Conservation (phyloP, 2,329 filamentous ascomycete species). For the Neonectria faginata region DNA sequence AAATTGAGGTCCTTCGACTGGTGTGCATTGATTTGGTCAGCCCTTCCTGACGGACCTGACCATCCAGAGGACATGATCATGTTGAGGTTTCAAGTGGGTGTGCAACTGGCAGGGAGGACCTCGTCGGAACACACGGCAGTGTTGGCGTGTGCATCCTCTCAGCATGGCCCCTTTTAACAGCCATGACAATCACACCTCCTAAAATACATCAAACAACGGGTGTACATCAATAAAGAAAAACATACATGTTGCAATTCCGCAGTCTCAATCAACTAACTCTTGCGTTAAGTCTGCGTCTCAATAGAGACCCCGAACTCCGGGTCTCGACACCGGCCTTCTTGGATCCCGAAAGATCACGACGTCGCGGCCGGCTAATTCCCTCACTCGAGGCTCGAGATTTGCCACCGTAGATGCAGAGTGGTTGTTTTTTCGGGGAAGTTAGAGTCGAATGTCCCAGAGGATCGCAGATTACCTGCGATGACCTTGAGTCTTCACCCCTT, state of each 20-base stretch:
- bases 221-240: not conserved
- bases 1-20: not conserved
- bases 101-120: slow-evolving; percentile 13
- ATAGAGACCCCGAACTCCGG: not conserved
- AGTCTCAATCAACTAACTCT: slow-evolving; percentile 5
- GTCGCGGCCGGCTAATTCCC: not conserved
- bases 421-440: not conserved
- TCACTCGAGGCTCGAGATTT: not conserved
- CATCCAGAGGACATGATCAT: not conserved
- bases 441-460: not conserved
- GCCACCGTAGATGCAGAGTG: too few species aligned
- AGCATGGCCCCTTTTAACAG: slow-evolving; percentile 8
- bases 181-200: not conserved
- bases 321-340: not conserved
- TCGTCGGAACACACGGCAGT: slow-evolving; percentile 22
- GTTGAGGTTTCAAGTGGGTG: not conserved
- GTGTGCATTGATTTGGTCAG: not conserved
- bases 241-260: slow-evolving; percentile 13
- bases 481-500: not conserved
- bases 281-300: slow-evolving; percentile 1
- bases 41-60: not conserved
- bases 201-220: slow-evolving; percentile 8
- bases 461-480: not conserved
- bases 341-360: not conserved
- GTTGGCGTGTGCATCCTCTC: slow-evolving; percentile 7